phyloP scores from a whole-genome alignment of 805 yeast genomes.

The Ogataea ramenticola region DNA sequence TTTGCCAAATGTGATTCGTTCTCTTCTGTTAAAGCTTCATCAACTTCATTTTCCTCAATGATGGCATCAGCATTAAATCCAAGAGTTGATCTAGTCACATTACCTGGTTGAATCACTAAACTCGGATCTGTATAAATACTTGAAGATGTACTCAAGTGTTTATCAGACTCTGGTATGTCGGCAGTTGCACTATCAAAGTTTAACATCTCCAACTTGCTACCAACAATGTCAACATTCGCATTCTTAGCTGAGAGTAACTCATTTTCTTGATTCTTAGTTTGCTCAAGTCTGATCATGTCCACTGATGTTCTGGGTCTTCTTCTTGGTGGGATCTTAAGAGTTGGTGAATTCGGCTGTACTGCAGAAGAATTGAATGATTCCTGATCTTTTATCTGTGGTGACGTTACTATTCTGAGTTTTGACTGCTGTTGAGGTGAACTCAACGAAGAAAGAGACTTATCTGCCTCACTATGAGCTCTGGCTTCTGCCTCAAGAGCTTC shows the following conservation, averaged over 20 bases:
- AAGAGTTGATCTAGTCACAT: not conserved
- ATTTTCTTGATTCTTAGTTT: not conserved
- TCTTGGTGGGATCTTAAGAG: not conserved
- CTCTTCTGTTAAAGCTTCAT: not conserved
- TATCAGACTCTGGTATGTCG: not conserved
- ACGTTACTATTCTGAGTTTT: not conserved
- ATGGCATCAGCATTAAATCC: not conserved
- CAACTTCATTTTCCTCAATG: not conserved
- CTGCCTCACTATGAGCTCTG: not conserved
- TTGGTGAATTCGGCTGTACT: not conserved
- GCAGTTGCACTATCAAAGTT: not conserved
- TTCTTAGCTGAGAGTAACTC: not conserved
- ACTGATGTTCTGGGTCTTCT: not conserved
- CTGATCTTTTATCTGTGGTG: not conserved
- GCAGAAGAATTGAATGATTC: not conserved
- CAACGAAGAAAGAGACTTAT: not conserved
- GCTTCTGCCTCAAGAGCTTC: not conserved
- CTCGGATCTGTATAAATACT: constrained; percentile 14
- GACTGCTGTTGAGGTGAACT: not conserved
- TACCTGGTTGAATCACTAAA: not conserved
- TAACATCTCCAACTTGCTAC: constrained; percentile 2
- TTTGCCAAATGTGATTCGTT: not conserved
- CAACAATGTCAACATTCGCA: not conserved
- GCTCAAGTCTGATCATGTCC: not conserved
- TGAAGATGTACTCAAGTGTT: constrained; percentile 14